Conservation (phyloP, 352 stramenopile species). For the Pythium aquatile region DNA sequence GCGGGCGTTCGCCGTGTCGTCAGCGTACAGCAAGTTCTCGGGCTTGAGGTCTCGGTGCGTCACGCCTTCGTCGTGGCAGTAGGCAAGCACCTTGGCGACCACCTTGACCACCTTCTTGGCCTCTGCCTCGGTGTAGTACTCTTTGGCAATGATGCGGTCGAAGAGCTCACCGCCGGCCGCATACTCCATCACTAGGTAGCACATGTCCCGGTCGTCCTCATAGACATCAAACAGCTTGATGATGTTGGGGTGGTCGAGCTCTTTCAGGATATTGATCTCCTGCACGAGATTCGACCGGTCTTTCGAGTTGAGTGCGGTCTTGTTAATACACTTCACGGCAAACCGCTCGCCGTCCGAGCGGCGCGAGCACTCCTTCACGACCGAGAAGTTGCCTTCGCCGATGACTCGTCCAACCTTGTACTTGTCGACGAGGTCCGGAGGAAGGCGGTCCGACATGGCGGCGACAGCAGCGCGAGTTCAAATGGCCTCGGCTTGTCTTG, state of each 20-base stretch:
- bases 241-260: constrained; percentile 87
- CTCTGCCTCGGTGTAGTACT: constrained; percentile 90
- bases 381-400: constrained; percentile 84
- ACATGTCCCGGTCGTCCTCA: constrained; percentile 69
- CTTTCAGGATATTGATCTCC: constrained; percentile 84
- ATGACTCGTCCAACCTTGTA: constrained; percentile 79
- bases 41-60: constrained; percentile 97
- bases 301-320: constrained; percentile 72
- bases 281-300: constrained; percentile 75
- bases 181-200: constrained; percentile 89
- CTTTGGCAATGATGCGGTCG: constrained; percentile 91
- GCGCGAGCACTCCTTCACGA: constrained; percentile 74
- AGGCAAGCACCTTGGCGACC: constrained; percentile 81
- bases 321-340: constrained; percentile 87
- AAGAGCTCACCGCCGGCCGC: constrained; percentile 90
- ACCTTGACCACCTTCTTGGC: constrained; percentile 83
- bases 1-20: constrained; percentile 75
- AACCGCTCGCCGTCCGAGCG: constrained; percentile 52
- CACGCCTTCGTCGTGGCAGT: constrained; percentile 87
- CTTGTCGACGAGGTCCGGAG: constrained; percentile 60
- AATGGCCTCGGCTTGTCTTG: neutral
- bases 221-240: constrained; percentile 87
- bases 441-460: constrained; percentile 55
- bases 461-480: neutral
- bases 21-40: constrained; percentile 93